Base-by-base conservation (phyloP, 2,329 filamentous ascomycete species). In the Colletotrichum horii region DNA sequence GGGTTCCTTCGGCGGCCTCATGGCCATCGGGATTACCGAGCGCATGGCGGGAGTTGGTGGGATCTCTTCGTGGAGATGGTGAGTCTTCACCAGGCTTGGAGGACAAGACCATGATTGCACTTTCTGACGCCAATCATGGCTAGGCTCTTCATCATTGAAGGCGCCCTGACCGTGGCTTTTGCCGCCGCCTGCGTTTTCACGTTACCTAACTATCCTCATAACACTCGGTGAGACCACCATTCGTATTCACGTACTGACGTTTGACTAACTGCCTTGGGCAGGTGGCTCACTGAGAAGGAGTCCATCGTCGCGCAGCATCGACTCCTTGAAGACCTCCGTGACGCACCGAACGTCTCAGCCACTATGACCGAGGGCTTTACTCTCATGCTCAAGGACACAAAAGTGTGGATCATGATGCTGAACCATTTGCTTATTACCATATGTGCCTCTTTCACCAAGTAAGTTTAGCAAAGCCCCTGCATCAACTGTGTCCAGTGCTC, bases 41-140 rank as follows among this genome's bases (percentile, higher is more conserved):
- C 70, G 78, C 62, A 79, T 83, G 55, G 78, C 82, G n/a, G 82
- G 82, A 3, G 76, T 69, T 6, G 67, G 79, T 3, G 74, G 77
- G 5, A 74, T 80, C 30, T 66, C 79, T 60, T 79, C 79, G 58
- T 81, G 80, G 82, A 78, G 81, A 52, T 83, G 80, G 79, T 48
- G 43, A 48, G 43, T 48, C 43, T n/a, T 48, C 32, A 34, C 32
- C 11, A 34, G 32, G 32, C 32, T 34, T 34, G 32, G 6, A 34
- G 11, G 9, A 19, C 16, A n/a, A 48, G 43, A 48, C 43, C n/a
- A 48, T 16, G 43, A 9, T 8, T 48, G 4, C 38, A 14, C 9
- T 48, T 48, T 8, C 43, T 48, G 16, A 48, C 43, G 5, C 16
- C 8, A n/a, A n/a, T 28, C 28, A 5, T 28, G 28, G 8, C 43